Conservation (phyloP, 1,139 yeast genomes). For the Taiozyma sp. region DNA sequence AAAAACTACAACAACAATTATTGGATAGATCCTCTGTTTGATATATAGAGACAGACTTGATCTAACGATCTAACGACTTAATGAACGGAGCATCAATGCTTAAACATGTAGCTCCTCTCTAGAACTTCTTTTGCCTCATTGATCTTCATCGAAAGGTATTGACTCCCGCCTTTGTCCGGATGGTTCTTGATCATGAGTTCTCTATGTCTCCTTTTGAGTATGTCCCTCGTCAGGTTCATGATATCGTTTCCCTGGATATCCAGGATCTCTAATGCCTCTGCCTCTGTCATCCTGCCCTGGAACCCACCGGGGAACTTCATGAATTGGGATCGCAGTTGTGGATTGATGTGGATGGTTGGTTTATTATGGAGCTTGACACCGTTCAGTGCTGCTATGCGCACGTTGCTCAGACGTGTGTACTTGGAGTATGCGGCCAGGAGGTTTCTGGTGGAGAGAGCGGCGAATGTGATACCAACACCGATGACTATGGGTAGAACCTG, state of each 20-base stretch:
- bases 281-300: slow-evolving; percentile 47
- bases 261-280: slow-evolving; percentile 50
- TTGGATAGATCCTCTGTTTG: neutral
- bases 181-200: slow-evolving; percentile 62
- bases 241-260: slow-evolving; percentile 52
- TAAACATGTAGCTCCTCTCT: slow-evolving; percentile 43
- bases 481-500: slow-evolving; percentile 48
- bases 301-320: slow-evolving; percentile 47
- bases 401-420: slow-evolving; percentile 40
- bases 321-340: slow-evolving; percentile 27
- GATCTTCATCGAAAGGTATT: slow-evolving; percentile 64
- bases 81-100: neutral
- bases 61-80: neutral
- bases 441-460: slow-evolving; percentile 45
- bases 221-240: slow-evolving; percentile 34
- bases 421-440: slow-evolving; percentile 40
- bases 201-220: slow-evolving; percentile 53
- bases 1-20: slow-evolving; percentile 6
- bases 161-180: slow-evolving; percentile 76
- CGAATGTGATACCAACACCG: slow-evolving; percentile 52
- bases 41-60: neutral
- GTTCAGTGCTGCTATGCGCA: slow-evolving; percentile 53
- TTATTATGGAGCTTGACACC: slow-evolving; percentile 18
- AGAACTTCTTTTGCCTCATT: slow-evolving; percentile 69
- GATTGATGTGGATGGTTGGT: slow-evolving; percentile 14